Evolutionary conservation across 208 protist genomes (phyloP).

Genomic region (Leishmania amazonensis): DNA sequence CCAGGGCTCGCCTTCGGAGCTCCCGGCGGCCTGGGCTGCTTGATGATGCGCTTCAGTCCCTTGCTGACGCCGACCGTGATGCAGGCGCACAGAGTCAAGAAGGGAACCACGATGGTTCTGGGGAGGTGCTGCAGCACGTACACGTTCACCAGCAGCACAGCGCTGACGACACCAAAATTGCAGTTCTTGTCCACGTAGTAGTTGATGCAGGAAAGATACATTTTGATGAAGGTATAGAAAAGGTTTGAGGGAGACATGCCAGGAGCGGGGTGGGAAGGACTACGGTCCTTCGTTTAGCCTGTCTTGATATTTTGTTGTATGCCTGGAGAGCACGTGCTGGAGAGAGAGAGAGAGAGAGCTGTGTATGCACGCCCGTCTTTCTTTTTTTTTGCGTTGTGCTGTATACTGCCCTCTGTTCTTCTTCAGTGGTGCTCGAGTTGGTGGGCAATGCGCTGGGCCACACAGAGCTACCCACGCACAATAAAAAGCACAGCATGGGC

Average conservation of each 20-base stretch:
- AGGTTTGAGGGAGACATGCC: not conserved
- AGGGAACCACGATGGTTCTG: constrained; percentile 40
- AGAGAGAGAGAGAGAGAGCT: not conserved
- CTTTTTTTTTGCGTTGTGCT: no score
- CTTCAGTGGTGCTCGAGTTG: not conserved
- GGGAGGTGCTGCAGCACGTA: constrained; percentile 31
- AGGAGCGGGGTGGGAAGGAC: not conserved
- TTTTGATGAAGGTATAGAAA: constrained; percentile 1
- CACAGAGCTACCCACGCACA: no score
- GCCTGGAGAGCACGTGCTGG: not conserved
- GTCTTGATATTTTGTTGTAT: not conserved
- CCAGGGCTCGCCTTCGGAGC: constrained; percentile 55
- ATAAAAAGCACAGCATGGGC: not conserved
- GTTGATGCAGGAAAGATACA: constrained; percentile 21
- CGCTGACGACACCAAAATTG: constrained; percentile 34
- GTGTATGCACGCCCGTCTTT: not conserved
- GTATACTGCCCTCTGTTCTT: not conserved
- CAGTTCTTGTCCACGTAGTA: constrained; percentile 43
- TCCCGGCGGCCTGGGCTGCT: constrained; percentile 48
- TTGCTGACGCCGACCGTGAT: constrained; percentile 45
- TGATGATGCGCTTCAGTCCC: constrained; percentile 52
- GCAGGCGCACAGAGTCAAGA: constrained; percentile 44
- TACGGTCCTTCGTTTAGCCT: not conserved
- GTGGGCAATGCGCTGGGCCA: not conserved
- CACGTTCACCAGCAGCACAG: constrained; percentile 42